These are phyloP conservation scores for Lippia alba DNA, from an alignment of 305 asterid genomes.

Conservation along the genomic window DNA sequence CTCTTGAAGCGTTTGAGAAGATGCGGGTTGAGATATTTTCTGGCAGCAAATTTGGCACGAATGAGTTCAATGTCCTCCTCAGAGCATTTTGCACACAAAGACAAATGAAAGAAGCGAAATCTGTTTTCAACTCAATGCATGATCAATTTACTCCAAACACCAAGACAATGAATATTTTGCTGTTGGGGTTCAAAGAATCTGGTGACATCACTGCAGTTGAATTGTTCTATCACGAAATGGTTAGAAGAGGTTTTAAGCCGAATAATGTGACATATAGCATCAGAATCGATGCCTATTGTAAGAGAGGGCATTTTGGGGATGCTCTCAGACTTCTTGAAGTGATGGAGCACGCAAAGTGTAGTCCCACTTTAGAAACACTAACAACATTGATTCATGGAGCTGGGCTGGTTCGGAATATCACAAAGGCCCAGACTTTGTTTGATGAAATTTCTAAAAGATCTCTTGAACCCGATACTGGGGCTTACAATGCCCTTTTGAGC, in stretches of 20 bases:
- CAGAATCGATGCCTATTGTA: slow-evolving; percentile 82
- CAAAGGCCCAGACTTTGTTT: slow-evolving; percentile 68
- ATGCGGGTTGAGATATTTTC: slow-evolving; percentile 66
- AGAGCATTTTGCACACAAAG: slow-evolving; percentile 90
- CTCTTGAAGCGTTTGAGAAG: slow-evolving; percentile 80
- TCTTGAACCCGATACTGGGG: slow-evolving; percentile 66
- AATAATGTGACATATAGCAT: slow-evolving; percentile 68
- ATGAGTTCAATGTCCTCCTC: slow-evolving; percentile 84
- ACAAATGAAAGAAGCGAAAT: slow-evolving; percentile 88
- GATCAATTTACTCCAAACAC: slow-evolving; percentile 66
- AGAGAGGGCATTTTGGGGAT: slow-evolving; percentile 71
- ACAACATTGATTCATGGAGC: slow-evolving; percentile 95
- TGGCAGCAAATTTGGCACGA: slow-evolving; percentile 64
- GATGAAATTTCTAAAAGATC: slow-evolving; percentile 56
- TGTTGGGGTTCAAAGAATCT: slow-evolving; percentile 90
- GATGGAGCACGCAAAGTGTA: slow-evolving; percentile 64
- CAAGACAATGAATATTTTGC: slow-evolving; percentile 90
- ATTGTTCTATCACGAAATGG: slow-evolving; percentile 91
- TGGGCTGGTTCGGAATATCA: slow-evolving; percentile 70
- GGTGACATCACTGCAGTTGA: slow-evolving; percentile 86
- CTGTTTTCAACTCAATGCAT: slow-evolving; percentile 79
- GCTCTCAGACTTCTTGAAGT: slow-evolving; percentile 81
- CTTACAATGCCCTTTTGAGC: slow-evolving; percentile 81
- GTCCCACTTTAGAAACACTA: slow-evolving; percentile 72
- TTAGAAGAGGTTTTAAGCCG: slow-evolving; percentile 86